Evolutionary conservation across 805 yeast species (phyloP).

Genomic region (Jamesozyma spencerorum): DNA sequence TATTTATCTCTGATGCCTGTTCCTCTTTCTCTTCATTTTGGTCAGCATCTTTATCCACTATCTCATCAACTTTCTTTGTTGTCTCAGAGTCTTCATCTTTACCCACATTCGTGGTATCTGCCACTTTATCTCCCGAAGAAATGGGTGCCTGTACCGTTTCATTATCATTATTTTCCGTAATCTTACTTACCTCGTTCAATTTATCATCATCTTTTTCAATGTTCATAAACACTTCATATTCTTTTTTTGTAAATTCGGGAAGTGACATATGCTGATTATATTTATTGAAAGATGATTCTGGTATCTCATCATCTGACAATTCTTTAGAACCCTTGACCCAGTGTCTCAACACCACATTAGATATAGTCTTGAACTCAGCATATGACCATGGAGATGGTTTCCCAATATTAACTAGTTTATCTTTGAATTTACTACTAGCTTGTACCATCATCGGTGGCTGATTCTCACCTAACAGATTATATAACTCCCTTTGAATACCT

Average conservation of each 20-base stretch:
- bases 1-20: constrained; percentile 14
- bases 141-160: constrained; percentile 11
- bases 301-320: constrained; percentile 24
- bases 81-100: constrained; percentile 1
- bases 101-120: constrained; percentile 4
- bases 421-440: constrained; percentile 45
- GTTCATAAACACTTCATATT: constrained; percentile 42
- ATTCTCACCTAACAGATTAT: constrained; percentile 80
- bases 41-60: constrained; percentile 1
- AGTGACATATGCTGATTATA: constrained; percentile 60
- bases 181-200: too few relatives aligned
- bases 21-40: neutral
- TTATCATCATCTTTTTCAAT: constrained; percentile 24
- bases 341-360: constrained; percentile 49
- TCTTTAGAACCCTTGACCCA: constrained; percentile 78
- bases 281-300: constrained; percentile 55
- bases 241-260: constrained; percentile 58
- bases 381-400: constrained; percentile 80
- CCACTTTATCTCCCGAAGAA: constrained; percentile 6
- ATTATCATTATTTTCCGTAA: neutral
- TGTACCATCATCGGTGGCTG: constrained; percentile 74
- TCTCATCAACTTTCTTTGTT: neutral
- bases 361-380: constrained; percentile 49
- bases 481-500: constrained; percentile 86
- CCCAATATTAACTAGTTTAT: constrained; percentile 47